A percentile compares a stretch with the other conserved stretches of the same genome.
These are phyloP conservation scores for Isatis tinctoria DNA, from an alignment of 345 rosid species.

Conservation along the genomic window DNA sequence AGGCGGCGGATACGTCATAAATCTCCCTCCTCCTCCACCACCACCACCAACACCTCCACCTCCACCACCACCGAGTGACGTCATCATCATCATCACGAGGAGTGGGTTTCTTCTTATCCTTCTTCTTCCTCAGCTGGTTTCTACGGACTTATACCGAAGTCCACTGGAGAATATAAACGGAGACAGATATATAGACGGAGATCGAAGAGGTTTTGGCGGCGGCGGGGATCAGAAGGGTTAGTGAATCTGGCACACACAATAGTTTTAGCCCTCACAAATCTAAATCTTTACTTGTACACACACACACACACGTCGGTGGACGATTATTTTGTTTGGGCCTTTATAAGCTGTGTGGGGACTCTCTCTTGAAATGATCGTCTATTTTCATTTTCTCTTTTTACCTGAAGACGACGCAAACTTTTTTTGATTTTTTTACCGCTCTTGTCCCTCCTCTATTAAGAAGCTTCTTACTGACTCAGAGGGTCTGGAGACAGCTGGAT, in stretches of 20 bases:
- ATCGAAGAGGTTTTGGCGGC: background rate
- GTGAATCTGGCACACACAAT: slow-evolving; percentile 23
- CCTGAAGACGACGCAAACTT: background rate
- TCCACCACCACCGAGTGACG: slow-evolving; percentile 42
- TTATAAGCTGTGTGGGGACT: slow-evolving; percentile 22
- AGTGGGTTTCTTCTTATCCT: background rate
- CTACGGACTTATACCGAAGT: background rate
- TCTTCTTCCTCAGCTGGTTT: background rate
- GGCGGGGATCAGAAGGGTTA: slow-evolving; percentile 22
- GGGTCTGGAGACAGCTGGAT: slow-evolving; percentile 33
- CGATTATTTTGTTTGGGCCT: slow-evolving; percentile 15
- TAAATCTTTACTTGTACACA: background rate
- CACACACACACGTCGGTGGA: slow-evolving; percentile 28
- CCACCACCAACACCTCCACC: slow-evolving; percentile 6
- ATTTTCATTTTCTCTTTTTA: background rate
- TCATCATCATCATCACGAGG: slow-evolving; percentile 38
- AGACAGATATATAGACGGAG: background rate
- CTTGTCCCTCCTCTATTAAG: background rate
- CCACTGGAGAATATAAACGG: background rate
- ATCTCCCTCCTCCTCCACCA: slow-evolving; percentile 45
- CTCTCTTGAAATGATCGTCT: background rate
- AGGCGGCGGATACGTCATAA: slow-evolving; percentile 78
- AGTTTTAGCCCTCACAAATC: slow-evolving; percentile 17
- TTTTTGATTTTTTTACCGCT: slow-evolving; percentile 19
- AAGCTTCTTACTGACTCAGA: slow-evolving; percentile 29